Conservation (phyloP, 225 moss, liverwort and hornwort species). For the Pleurozium schreberi region DNA sequence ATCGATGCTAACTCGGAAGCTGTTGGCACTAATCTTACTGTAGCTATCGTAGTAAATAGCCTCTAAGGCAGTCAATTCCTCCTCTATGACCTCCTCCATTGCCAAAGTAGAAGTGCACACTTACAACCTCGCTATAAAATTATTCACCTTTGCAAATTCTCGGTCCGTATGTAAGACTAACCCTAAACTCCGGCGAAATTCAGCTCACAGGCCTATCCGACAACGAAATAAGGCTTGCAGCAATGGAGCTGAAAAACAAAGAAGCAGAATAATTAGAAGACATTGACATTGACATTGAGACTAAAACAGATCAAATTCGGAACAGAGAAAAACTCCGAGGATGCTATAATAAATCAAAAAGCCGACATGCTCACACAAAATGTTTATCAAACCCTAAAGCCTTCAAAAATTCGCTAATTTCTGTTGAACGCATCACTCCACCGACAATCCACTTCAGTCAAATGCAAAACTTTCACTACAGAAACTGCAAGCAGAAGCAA, state of each 20-base stretch:
- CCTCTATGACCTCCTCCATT: conserved; percentile 81
- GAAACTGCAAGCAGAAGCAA: neutral
- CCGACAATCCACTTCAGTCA: neutral
- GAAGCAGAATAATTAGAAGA: neutral
- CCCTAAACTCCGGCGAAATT: neutral
- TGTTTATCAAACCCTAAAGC: neutral
- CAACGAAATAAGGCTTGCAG: neutral
- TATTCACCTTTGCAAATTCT: neutral
- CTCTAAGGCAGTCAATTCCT: conserved; percentile 78
- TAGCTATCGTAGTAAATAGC: conserved; percentile 84
- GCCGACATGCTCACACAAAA: neutral
- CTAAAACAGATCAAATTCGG: neutral
- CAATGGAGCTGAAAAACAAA: neutral
- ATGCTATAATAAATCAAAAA: neutral
- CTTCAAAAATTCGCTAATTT: neutral
- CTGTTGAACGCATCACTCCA: neutral
- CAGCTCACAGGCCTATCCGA: neutral
- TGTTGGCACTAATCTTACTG: conserved; percentile 69
- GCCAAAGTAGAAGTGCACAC: neutral
- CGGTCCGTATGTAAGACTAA: neutral
- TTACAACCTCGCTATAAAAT: neutral
- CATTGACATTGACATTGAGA: neutral
- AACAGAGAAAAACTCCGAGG: neutral
- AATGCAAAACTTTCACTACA: neutral
- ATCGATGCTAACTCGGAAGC: conserved; percentile 75